phyloP scores from a whole-genome alignment of 75 land plant species.

The Isoetes taiwanensis region DNA sequence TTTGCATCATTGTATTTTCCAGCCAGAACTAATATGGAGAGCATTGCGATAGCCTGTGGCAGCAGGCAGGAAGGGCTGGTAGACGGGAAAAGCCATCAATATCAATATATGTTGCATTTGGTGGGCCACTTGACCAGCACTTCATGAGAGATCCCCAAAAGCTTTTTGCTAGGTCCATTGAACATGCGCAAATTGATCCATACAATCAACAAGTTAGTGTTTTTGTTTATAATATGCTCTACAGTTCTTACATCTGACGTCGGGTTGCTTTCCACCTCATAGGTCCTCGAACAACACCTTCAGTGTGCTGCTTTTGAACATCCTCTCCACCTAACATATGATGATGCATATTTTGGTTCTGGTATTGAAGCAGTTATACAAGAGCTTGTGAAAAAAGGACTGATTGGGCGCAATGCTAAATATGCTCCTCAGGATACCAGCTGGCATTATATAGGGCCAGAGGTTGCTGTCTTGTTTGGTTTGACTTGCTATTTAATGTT shows the following conservation, averaged over 20 bases:
- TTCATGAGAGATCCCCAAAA: slow-evolving; percentile 81
- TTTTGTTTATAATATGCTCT: slow-evolving; percentile 4
- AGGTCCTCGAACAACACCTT: slow-evolving; percentile 87
- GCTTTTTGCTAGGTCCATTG: slow-evolving; percentile 66
- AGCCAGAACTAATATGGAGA: no score
- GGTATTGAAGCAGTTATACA: slow-evolving; percentile 39
- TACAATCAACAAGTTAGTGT: slow-evolving; percentile 54
- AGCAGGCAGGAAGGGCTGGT: slow-evolving; percentile 96
- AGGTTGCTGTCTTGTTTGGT: slow-evolving; percentile 30
- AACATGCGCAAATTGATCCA: slow-evolving; percentile 79
- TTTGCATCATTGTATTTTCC: no score
- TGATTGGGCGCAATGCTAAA: slow-evolving; percentile 31
- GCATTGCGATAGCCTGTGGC: slow-evolving; percentile 99
- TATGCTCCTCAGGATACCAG: slow-evolving; percentile 24
- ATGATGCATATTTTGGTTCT: slow-evolving; percentile 72
- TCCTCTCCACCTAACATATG: slow-evolving; percentile 55
- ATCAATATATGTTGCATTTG: slow-evolving; percentile 91
- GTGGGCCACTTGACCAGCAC: slow-evolving; percentile 91
- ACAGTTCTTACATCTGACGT: not conserved
- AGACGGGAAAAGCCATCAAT: slow-evolving; percentile 78
- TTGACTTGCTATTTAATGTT: not conserved
- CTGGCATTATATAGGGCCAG: slow-evolving; percentile 80
- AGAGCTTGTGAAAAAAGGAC: slow-evolving; percentile 48
- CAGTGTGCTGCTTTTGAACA: slow-evolving; percentile 82
- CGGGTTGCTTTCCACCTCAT: not conserved